Percentiles rank a stretch among this genome's conserved stretches.
Conservation (phyloP, 495 filamentous ascomycete genomes). For the Podospora pseudocomata region DNA sequence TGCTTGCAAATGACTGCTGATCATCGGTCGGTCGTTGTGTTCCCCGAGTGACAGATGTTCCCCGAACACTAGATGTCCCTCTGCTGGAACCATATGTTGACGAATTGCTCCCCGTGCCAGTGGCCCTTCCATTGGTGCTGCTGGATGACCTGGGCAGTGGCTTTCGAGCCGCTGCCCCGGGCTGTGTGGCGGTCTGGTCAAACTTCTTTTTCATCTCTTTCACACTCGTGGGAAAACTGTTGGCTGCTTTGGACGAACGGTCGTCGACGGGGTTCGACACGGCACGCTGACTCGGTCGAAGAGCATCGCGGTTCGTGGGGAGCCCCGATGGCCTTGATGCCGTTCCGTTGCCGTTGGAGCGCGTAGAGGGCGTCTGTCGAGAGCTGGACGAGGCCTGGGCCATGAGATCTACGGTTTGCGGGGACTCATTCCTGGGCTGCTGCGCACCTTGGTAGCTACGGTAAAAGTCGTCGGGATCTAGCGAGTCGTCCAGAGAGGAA, state of each 20-base stretch:
- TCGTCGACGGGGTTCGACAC: constrained; percentile 50
- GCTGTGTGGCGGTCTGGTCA: constrained; percentile 36
- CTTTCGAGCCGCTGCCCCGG: constrained; percentile 30
- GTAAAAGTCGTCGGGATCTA: constrained; percentile 54
- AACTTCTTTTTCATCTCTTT: constrained; percentile 55
- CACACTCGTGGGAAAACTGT: constrained; percentile 44
- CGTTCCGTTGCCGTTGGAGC: constrained; percentile 37
- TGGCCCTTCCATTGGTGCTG: constrained; percentile 26
- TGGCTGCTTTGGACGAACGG: constrained; percentile 26
- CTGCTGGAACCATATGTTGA: constrained; percentile 1
- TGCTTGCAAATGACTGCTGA: constrained; percentile 52
- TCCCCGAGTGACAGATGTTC: constrained; percentile 25
- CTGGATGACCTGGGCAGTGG: constrained; percentile 29
- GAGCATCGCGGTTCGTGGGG: constrained; percentile 26
- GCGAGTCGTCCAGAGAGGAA: constrained; percentile 34
- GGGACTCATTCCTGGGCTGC: constrained; percentile 31
- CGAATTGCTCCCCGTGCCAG: constrained; percentile 29
- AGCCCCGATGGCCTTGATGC: constrained; percentile 36
- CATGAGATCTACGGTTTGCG: constrained; percentile 28
- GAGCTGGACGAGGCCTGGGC: constrained; percentile 24
- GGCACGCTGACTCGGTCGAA: constrained; percentile 40
- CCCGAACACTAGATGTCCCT: constrained; percentile 11
- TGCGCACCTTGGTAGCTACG: constrained; percentile 42
- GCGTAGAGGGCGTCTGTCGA: constrained; percentile 34
- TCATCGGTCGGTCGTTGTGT: constrained; percentile 45